Evolutionary conservation across 179 eudicot genomes (phyloP), one percentile per base, ranked within the genome.

Genomic region (Corrigiola litoralis): DNA sequence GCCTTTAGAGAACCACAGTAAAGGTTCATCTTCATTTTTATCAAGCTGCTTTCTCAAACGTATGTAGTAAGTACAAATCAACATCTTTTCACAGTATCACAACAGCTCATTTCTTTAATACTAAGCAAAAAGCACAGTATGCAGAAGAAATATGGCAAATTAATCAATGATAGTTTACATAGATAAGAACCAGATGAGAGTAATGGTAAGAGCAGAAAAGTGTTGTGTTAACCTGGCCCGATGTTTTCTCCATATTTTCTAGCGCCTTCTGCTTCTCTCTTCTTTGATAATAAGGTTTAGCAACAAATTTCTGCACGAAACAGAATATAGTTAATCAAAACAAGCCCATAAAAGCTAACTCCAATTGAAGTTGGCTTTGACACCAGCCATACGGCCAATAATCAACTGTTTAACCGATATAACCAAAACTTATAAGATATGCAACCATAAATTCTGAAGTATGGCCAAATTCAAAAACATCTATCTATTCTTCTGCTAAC

Each of bases 271-370:
- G 90, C 80, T 83, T 86, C 80, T 95, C 97, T 46, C 92, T 80
- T 82, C 58, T 82, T 63, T 80, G 85, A 72, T 72, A 80, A 81
- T 88, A 95, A 38, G 99, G 99, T 67, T 88, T 85, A 38, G 85
- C 68, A 63, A 94, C 77, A 65, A 78, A 87, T 68, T 69, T 76
- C 99, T 95, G 95, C 72, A 80, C 50, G 60, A 69, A 29, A 60
- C 14, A 65, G 55, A 66, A 66, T 17, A 36, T 13, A 65, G 63
- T 37, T 24, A 68, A 52, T 66, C 61, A 74, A 16, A 56, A 40
- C 55, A 51, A 9, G 49, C 29, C 42, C 27, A 51, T 20, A n/a
- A 46, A 33, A 62, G 21, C 9, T 45, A 42, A 32, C 42, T 10
- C 27, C 27, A 60, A 16, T 27, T 25, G 2, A 16, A 16, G 13